These are phyloP conservation scores for Trametes punicea DNA, from an alignment of 768 basidiomycete species.

Conservation along the genomic window DNA sequence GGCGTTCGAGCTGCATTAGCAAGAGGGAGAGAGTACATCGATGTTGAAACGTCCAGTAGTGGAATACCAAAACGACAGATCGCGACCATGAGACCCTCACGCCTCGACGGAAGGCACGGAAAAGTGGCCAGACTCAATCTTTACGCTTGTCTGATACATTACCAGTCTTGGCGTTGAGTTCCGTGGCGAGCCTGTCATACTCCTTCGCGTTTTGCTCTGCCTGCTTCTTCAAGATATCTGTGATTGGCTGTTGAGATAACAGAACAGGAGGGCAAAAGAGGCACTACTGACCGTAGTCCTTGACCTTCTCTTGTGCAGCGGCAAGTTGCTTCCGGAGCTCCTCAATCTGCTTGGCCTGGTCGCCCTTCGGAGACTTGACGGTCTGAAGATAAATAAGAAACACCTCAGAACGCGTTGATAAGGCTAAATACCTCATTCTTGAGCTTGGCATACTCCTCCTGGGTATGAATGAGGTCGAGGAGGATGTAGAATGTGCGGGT, in stretches of 20 bases:
- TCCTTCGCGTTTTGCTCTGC: conserved; percentile 73
- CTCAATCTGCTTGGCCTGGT: conserved; percentile 54
- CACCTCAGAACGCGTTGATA: neutral
- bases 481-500: conserved; percentile 91
- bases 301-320: conserved; percentile 50
- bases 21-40: neutral
- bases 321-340: conserved; percentile 68
- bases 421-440: conserved; percentile 47
- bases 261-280: neutral
- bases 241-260: neutral
- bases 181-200: conserved; percentile 78
- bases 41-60: neutral
- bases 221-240: conserved; percentile 82
- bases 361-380: conserved; percentile 35
- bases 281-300: conserved; percentile 40
- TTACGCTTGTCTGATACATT: conserved; percentile 57
- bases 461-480: conserved; percentile 85
- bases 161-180: conserved; percentile 71
- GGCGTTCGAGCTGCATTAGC: too few species aligned
- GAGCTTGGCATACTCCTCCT: conserved; percentile 83
- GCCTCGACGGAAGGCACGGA: neutral
- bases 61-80: neutral
- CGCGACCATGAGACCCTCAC: too few species aligned
- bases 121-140: conserved; percentile 39
- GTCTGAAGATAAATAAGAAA: conserved; percentile 27